Percentiles rank a stretch among this genome's conserved stretches.
Evolutionary conservation across 2,329 filamentous ascomycete species (phyloP).

Genomic region (Exophiala oligosperma): DNA sequence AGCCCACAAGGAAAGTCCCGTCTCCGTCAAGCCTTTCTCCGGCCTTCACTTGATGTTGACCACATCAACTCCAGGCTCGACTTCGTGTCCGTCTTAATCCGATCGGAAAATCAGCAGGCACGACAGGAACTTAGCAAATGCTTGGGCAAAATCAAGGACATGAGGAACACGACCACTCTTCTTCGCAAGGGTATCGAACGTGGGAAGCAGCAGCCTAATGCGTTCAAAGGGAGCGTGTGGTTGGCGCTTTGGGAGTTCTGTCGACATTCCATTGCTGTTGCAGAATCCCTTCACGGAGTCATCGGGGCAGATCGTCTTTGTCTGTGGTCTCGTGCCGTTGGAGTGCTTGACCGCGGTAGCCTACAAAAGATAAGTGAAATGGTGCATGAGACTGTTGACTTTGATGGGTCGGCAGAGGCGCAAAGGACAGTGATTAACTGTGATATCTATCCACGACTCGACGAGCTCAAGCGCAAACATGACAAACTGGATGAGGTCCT

Average conservation of each 20-base stretch:
- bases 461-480: slow-evolving; percentile 74
- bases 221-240: slow-evolving; percentile 70
- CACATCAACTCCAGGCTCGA: slow-evolving; percentile 71
- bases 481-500: slow-evolving; percentile 75
- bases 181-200: slow-evolving; percentile 75
- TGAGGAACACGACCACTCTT: slow-evolving; percentile 66
- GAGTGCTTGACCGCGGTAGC: slow-evolving; percentile 58
- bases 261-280: slow-evolving; percentile 68
- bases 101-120: slow-evolving; percentile 63
- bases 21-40: slow-evolving; percentile 78
- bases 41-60: slow-evolving; percentile 68
- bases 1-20: slow-evolving; percentile 76
- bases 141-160: slow-evolving; percentile 73
- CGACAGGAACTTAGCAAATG: slow-evolving; percentile 59
- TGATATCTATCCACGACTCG: slow-evolving; percentile 72
- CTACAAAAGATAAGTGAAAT: slow-evolving; percentile 67
- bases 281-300: slow-evolving; percentile 62
- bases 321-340: slow-evolving; percentile 50
- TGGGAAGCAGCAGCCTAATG: slow-evolving; percentile 50
- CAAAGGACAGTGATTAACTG: slow-evolving; percentile 70
- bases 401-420: slow-evolving; percentile 52
- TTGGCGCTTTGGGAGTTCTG: slow-evolving; percentile 71
- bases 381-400: slow-evolving; percentile 63
- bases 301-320: slow-evolving; percentile 46
- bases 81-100: slow-evolving; percentile 66